Base-by-base conservation (phyloP, 2,329 filamentous ascomycete genomes). In the Aspergillus pseudotamarii region DNA sequence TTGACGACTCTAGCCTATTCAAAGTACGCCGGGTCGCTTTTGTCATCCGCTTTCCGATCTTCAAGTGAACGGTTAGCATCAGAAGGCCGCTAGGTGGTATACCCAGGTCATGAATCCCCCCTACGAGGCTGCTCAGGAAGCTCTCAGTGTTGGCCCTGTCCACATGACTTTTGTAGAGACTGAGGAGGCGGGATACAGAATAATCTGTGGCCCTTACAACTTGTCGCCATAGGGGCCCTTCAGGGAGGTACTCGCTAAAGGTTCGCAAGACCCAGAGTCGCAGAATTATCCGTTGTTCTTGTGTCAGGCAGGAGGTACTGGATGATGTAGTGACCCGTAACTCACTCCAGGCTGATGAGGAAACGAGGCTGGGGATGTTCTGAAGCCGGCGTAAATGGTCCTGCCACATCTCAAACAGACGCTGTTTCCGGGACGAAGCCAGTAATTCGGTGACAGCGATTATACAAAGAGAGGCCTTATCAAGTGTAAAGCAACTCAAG, bases 191-290 rank as follows among this genome's bases (percentile, higher is more conserved):
- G 26, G 62, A 65, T 14, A 70, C 68, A 11, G 69, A 66, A 28
- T 55, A 54, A 45, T 75, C 71, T 2, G 70, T 69, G 12, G 59
- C 54, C 54, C 64, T 67, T n/a, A 53, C 34, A n/a, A 58, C 57
- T 34, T 65, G 59, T 34, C 62, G 66, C 62, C 72, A 70, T 59
- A 68, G 61, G 21, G 68, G 65, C 21, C 66, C 68, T 32, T 63
- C 60, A 41, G 64, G 56, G n/a, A 71, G 61, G 9, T 68, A 62
- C 43, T 66, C 67, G 50, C 67, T 70, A 43, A 79, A 62, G 0
- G 68, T 68, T 34, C 71, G 72, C 57, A 78, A 64, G 32, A 65
- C 58, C 76, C 76, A 79, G 14, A 79, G 59, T 28, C 76, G 75
- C 30, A 76, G 36, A 16, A 78, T 59, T 6, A 78, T 71, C 28